Base-by-base conservation (phyloP, 2,329 filamentous ascomycete genomes). In the Hypoxylon sp. region DNA sequence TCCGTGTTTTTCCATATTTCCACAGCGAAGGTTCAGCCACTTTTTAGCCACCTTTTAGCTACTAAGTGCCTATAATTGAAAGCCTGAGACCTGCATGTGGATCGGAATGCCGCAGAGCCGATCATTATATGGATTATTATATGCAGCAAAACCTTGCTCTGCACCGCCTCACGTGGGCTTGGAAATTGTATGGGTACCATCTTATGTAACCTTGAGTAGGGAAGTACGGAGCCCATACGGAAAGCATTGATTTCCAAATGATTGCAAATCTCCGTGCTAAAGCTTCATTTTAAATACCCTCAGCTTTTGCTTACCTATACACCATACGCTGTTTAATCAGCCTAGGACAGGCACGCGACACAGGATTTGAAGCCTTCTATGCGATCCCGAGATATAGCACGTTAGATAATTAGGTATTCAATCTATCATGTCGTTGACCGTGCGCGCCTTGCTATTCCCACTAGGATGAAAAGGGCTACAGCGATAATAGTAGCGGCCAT, bases 231-330 rank as follows among this genome's bases (percentile, higher is more conserved):
- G 21, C 52, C 60, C 51, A 52, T 56, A 45, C 23, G 34, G 45
- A 51, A 64, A 36, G 46, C 51, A 59, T 55, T 66, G 68, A 69
- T 71, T 71, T 69, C 62, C 38, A 68, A 71, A 55, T 61, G 68
- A 66, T 71, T 71, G 68, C 68, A 71, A 71, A 71, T 71, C 68
- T 65, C 63, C 57, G 45, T 51, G 58, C 63, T 59, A 25, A 49
- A 60, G 53, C 55, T 68, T 63, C 48, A 60, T 59, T 63, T 60
- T 63, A 57, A 63, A 63, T 60, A 61, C 56, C 53, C 58, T 70
- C 65, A 67, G 62, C 67, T 58, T 43, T 30, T 30, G 46, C 52
- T 68, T 61, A 50, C 52, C 28, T 32, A 32, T 41, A 34, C 45
- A 9, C 50, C 28, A 51, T 19, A 19, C 25, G 9, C n/a, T 41